Conservation (phyloP, 768 basidiomycete species). For the Auriscalpium orientale region DNA sequence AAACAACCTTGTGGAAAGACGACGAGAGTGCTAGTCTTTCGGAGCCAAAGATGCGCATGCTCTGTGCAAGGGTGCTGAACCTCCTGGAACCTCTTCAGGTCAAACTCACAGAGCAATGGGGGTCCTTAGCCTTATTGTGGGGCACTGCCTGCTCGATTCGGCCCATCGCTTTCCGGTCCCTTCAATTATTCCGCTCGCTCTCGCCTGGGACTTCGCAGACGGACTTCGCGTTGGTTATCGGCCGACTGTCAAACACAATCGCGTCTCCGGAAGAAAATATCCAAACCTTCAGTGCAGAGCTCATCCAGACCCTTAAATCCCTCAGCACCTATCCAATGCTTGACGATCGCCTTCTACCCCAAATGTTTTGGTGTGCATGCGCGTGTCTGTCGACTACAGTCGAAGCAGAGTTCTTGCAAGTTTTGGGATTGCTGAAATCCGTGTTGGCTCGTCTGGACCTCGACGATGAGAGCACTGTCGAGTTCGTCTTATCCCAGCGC, state of each 20-base stretch:
- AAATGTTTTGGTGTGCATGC: slow-evolving; percentile 80
- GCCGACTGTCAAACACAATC: slow-evolving; percentile 77
- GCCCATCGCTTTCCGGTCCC: slow-evolving; percentile 76
- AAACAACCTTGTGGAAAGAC: slow-evolving; percentile 62
- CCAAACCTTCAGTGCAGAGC: slow-evolving; percentile 76
- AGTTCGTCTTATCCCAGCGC: slow-evolving; percentile 58
- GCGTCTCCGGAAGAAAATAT: slow-evolving; percentile 70
- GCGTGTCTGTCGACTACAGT: slow-evolving; percentile 80
- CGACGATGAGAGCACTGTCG: slow-evolving; percentile 56
- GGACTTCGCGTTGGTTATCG: slow-evolving; percentile 73
- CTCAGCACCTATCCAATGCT: slow-evolving; percentile 50
- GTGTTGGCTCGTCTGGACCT: slow-evolving; percentile 66
- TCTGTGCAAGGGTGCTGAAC: slow-evolving; percentile 59
- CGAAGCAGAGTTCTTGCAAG: slow-evolving; percentile 70
- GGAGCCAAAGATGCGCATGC: slow-evolving; percentile 58
- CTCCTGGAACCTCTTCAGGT: slow-evolving; percentile 66
- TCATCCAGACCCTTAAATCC: slow-evolving; percentile 66
- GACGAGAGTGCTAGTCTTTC: slow-evolving; percentile 50
- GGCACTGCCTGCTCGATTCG: slow-evolving; percentile 84
- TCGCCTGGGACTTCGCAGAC: slow-evolving; percentile 61
- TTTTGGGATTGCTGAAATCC: slow-evolving; percentile 54
- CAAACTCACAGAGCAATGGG: slow-evolving; percentile 68
- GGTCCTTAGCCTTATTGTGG: slow-evolving; percentile 73
- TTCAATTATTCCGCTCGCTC: slow-evolving; percentile 84
- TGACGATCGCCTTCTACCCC: slow-evolving; percentile 59